phyloP scores from a whole-genome alignment of 2,329 filamentous ascomycete genomes.

The Penicillium brevicompactum region DNA sequence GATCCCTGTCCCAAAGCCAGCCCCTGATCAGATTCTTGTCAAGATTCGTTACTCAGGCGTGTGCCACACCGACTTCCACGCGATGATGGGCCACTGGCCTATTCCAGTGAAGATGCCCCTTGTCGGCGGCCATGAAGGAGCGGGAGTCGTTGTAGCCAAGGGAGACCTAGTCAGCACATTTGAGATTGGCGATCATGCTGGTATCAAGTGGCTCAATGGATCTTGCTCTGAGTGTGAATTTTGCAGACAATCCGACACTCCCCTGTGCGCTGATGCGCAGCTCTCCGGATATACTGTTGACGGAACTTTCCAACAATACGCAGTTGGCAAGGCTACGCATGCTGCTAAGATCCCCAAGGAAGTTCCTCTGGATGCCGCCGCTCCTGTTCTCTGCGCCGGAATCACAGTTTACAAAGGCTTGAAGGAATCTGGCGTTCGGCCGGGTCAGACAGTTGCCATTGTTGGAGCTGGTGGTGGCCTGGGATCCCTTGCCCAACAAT shows the following conservation, averaged over 20 bases:
- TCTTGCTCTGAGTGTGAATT: conserved; percentile 79
- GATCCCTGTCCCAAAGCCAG: conserved; percentile 79
- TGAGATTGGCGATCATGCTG: conserved; percentile 76
- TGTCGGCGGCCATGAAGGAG: conserved; percentile 76
- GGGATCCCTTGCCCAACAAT: conserved; percentile 79
- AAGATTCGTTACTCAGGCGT: conserved; percentile 90
- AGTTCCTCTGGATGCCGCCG: conserved; percentile 72
- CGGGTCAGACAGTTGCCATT: conserved; percentile 79
- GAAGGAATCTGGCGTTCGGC: conserved; percentile 75
- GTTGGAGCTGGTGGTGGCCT: conserved; percentile 86
- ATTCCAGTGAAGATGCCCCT: conserved; percentile 76
- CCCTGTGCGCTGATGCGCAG: conserved; percentile 72
- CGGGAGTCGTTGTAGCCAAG: conserved; percentile 75
- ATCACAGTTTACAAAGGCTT: conserved; percentile 88
- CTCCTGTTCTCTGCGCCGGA: conserved; percentile 80
- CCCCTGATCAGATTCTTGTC: conserved; percentile 84
- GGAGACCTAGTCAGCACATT: conserved; percentile 75
- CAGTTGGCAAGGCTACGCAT: conserved; percentile 81
- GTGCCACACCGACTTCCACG: conserved; percentile 82
- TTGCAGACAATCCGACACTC: conserved; percentile 77
- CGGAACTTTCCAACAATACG: conserved; percentile 91
- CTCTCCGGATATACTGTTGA: conserved; percentile 91
- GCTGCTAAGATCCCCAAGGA: conserved; percentile 79
- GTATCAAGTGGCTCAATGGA: conserved; percentile 89
- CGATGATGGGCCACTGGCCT: conserved; percentile 88